phyloP scores from a whole-genome alignment of 352 stramenopile genomes.

The Pseudoperonospora humuli region DNA sequence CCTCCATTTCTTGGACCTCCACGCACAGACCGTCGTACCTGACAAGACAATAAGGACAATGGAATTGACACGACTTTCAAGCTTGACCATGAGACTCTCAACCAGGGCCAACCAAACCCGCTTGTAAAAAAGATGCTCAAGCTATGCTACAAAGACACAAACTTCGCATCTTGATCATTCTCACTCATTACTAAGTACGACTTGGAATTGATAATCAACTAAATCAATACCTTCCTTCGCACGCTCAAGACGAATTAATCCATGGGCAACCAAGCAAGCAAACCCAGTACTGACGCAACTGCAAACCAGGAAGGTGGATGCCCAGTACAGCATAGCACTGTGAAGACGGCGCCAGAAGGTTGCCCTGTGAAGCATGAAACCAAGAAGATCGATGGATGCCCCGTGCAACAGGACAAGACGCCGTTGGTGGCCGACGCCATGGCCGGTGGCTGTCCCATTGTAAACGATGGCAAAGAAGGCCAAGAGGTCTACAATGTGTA shows the following conservation, averaged over 20 bases:
- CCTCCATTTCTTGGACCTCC: background rate
- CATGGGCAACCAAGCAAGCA: conserved; percentile 71
- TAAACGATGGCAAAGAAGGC: conserved; percentile 24
- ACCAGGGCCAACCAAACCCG: conserved; percentile 28
- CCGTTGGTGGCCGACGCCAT: conserved; percentile 18
- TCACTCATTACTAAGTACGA: conserved; percentile 4
- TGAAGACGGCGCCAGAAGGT: conserved; percentile 23
- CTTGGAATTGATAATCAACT: too few species aligned
- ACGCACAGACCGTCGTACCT: conserved; percentile 48
- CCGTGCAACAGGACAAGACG: conserved; percentile 55
- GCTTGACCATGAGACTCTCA: too few species aligned
- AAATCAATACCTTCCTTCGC: background rate
- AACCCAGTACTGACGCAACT: conserved; percentile 12
- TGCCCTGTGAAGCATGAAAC: conserved; percentile 55
- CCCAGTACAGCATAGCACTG: conserved; percentile 43
- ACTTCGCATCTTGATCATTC: conserved; percentile 15
- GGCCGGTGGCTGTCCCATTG: conserved; percentile 47
- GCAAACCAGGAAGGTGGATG: conserved; percentile 23
- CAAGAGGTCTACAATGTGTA: conserved; percentile 96
- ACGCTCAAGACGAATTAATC: conserved; percentile 1
- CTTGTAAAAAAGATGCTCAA: conserved; percentile 11
- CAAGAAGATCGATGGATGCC: conserved; percentile 39
- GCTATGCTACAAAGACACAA: conserved; percentile 11
- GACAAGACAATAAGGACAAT: conserved; percentile 80
- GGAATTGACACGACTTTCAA: conserved; percentile 12